phyloP scores from a whole-genome alignment of 345 rosid genomes.

The Gossypium turneri region DNA sequence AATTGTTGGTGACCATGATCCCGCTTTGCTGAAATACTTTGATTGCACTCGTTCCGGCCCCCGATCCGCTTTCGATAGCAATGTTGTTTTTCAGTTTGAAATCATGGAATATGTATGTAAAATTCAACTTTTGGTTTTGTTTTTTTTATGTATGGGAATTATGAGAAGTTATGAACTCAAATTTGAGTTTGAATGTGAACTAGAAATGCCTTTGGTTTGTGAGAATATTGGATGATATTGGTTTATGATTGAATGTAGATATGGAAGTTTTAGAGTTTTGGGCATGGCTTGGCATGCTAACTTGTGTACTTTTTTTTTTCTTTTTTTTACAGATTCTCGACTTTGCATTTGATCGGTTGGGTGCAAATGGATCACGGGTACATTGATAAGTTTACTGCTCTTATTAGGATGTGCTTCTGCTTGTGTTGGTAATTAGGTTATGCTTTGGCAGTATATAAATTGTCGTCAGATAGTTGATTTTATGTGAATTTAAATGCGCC shows the following conservation, averaged over 20 bases:
- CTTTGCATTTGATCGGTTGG: conserved; percentile 88
- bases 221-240: not conserved
- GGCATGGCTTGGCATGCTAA: not conserved
- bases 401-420: not conserved
- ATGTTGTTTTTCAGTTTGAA: conserved; percentile 93
- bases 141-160: not conserved
- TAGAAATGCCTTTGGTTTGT: not conserved
- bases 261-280: not conserved
- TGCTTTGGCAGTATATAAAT: not conserved
- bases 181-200: not conserved
- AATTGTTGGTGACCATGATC: conserved; percentile 81
- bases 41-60: conserved; percentile 96
- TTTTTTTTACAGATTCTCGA: conserved; percentile 63
- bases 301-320: not conserved
- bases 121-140: not conserved
- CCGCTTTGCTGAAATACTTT: conserved; percentile 70
- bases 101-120: conserved; percentile 87
- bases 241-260: not conserved
- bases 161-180: not conserved
- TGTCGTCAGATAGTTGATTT: not conserved
- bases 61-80: conserved; percentile 84
- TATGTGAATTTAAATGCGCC: not conserved
- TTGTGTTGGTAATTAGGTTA: not conserved
- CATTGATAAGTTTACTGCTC: conserved; percentile 3
- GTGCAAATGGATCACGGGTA: conserved; percentile 82